Base-by-base conservation (phyloP, 2,329 filamentous ascomycete genomes). In the Tolypocladium album region DNA sequence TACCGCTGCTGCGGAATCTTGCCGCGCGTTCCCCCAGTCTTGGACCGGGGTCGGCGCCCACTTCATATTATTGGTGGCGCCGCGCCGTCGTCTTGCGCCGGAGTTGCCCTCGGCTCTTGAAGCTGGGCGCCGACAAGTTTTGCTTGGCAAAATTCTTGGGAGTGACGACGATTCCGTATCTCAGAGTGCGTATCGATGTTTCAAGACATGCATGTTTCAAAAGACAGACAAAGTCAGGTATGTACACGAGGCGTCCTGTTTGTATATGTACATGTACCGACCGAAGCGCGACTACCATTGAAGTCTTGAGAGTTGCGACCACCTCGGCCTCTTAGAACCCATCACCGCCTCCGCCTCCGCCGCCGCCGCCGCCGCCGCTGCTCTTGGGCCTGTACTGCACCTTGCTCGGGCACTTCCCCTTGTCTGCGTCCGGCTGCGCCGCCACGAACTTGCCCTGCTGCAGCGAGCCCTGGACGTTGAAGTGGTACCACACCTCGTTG, bases 401-500 rank as follows among this genome's bases (percentile, higher is more conserved):
- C 3, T 83, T 85, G 0, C 73, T 78, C 0, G 87, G 83, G 70
- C 89, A 92, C 50, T 76, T 82, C 24, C 85, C 84, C 57, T 78
- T 81, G 11, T 80, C 77, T 34, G 85, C 82, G 63, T 84, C 81
- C 61, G 72, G 79, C 57, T 79, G 75, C 3, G 82, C 71, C 13
- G 85, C 71, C 39, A 85, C 77, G 65, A 88, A 89, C 7, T 79
- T 70, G 60, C 86, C 87, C 3, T 76, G 78, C 66, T 86, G 81
- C 2, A 87, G 70, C 43, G 81, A 83, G 20, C 81, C 82, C 24
- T 75, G 73, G 58, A 81, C 75, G 65, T 87, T 83, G 77, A 82
- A 89, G 69, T 88, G 84, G 67, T 84, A 84, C 77, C 80, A 84
- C n/a, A 83, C 75, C 69, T 84, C 79, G 56, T 80, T 79, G 13